These are phyloP conservation scores for Tricladium varicosporioides DNA, from an alignment of 2,329 filamentous ascomycete genomes.

Conservation along the genomic window DNA sequence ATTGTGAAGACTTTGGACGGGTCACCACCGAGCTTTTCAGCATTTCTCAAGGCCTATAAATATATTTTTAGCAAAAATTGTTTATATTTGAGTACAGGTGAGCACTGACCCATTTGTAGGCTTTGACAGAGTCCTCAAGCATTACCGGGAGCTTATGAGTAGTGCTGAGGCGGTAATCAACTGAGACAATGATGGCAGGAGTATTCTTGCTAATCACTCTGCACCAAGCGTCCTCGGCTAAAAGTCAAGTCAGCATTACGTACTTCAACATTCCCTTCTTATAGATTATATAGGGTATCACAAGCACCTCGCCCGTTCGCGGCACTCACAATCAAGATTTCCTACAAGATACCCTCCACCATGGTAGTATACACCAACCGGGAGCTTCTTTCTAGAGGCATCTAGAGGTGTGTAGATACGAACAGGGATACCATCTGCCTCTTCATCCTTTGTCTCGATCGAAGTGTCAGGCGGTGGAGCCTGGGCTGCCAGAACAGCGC, in stretches of 20 bases:
- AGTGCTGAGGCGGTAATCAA: slow-evolving; percentile 33
- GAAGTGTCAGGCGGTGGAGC: slow-evolving; percentile 17
- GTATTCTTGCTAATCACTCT: slow-evolving; percentile 31
- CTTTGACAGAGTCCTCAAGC: slow-evolving; percentile 29
- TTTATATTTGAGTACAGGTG: too few species aligned
- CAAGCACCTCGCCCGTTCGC: neutral
- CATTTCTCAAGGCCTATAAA: slow-evolving; percentile 20
- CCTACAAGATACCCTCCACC: slow-evolving; percentile 38
- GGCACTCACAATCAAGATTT: slow-evolving; percentile 29
- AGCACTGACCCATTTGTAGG: slow-evolving; percentile 24
- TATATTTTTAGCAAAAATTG: neutral
- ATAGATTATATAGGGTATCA: neutral
- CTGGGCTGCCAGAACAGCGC: slow-evolving; percentile 14
- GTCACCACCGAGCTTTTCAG: slow-evolving; percentile 11
- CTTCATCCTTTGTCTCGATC: slow-evolving; percentile 15
- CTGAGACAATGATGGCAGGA: slow-evolving; percentile 35
- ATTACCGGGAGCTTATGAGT: slow-evolving; percentile 28
- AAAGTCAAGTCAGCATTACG: neutral
- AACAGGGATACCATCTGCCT: slow-evolving; percentile 20
- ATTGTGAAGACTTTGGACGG: slow-evolving; percentile 20
- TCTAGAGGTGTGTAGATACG: slow-evolving; percentile 26
- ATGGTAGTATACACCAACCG: slow-evolving; percentile 36
- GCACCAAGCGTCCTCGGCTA: slow-evolving; percentile 36
- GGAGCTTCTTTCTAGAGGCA: slow-evolving; percentile 23
- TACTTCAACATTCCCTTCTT: neutral